Base-by-base conservation (phyloP, 2,329 filamentous ascomycete species). In the Aschersonia sp. region DNA sequence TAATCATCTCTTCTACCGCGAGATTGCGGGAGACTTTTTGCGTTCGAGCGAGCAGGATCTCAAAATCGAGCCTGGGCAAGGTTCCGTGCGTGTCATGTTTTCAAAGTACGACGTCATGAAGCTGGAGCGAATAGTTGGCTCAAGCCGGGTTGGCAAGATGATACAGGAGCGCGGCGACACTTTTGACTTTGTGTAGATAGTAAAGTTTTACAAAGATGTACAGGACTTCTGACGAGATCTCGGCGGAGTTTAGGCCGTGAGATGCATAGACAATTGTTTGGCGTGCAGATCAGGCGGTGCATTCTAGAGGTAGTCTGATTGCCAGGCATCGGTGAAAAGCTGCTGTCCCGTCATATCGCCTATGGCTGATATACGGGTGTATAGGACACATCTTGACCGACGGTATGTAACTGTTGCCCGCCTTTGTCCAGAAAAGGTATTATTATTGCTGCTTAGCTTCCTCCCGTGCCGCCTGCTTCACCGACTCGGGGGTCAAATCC, bases 41-140 rank as follows among this genome's bases (percentile, higher is more conserved):
- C 74, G 60, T 54, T 71, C 64, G 64, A 84, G 69, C 65, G 76
- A 74, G 63, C 72, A 73, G 57, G 72, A 75, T 52, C 60, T 72
- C 56, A 70, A 61, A 58, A 63, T 75, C 53, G 76, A 72, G 62
- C 73, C 69, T 46, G 79, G 73, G 5, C 72, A 78, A 52, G 85
- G 79, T 0, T 75, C 65, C 42, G 73, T 83, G 7, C 70, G 68
- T 58, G 74, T 65, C 60, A 62, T 92, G 53, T 97, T 97, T 60
- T 90, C 85, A 7, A 88, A 81, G 63, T 96, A 88, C 73, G 92
- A 98, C 68, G 78, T 81, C 10, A 69, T 97, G 68, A 89, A 85
- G 69, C 66, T 97, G 57, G 92, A 98, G 71, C 76, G 92, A 49
- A 70, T 97, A 40, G 89, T 89, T 2, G 92, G 92, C 1, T 85